These are phyloP conservation scores for Brassica napus DNA, from an alignment of 345 rosid species.

Conservation along the genomic window Da-Ae NC_063445.1:18009001-18009500, in stretches of 20 bases:
- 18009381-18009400: constrained; percentile 18
- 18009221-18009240: background rate
- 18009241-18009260: background rate
- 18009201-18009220: background rate
- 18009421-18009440: constrained; percentile 13
- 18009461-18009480: background rate
- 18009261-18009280: background rate
- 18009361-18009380: constrained; percentile 28
- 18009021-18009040: background rate
- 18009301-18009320: constrained; percentile 24
- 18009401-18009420: constrained; percentile 1
- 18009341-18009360: constrained; percentile 26
- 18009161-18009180: background rate
- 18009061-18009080: background rate
- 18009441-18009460: background rate
- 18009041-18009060: background rate
- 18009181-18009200: background rate
- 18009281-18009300: constrained; percentile 8
- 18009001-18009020: background rate
- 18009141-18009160: background rate
- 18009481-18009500: background rate
- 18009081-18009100: background rate
- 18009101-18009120: background rate
- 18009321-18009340: constrained; percentile 16
- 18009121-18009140: background rate